Conservation (phyloP, 352 stramenopile species). For the Lagenidium sp. region DNA sequence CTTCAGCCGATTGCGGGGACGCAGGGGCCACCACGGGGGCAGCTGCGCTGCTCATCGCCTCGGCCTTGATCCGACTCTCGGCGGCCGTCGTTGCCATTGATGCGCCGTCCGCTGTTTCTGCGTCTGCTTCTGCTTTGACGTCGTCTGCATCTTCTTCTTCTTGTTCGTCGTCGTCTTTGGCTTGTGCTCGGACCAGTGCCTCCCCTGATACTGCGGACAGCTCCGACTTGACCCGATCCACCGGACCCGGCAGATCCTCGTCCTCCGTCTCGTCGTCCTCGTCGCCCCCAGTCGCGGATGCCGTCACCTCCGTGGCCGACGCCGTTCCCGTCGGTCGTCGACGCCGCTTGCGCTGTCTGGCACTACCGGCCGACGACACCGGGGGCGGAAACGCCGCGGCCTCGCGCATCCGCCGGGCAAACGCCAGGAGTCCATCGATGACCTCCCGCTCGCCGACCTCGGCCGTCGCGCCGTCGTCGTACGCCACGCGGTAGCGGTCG, state of each 20-base stretch:
- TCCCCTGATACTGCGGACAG: not conserved
- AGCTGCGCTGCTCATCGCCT: no score
- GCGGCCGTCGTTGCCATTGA: no score
- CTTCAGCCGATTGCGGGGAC: not conserved
- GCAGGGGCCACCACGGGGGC: no score
- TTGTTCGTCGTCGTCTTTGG: not conserved
- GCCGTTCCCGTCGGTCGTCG: conserved; percentile 1
- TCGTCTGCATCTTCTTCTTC: not conserved
- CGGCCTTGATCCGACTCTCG: no score
- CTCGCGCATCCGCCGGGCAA: conserved; percentile 4
- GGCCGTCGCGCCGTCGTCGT: conserved; percentile 30
- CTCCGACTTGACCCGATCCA: no score
- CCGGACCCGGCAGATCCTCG: no score
- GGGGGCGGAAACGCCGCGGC: not conserved
- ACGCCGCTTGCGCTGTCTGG: not conserved
- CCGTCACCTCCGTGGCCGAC: conserved; percentile 1
- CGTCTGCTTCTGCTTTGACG: no score
- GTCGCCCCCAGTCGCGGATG: not conserved
- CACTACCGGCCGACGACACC: not conserved
- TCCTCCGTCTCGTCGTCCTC: conserved; percentile 18
- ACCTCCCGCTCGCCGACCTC: conserved; percentile 47
- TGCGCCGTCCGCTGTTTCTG: no score
- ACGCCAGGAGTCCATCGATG: conserved; percentile 52
- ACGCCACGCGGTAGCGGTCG: conserved; percentile 40
- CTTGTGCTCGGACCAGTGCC: not conserved